Evolutionary conservation across 352 stramenopile genomes (phyloP), one percentile per base, ranked within the genome.

Genomic region (Phytophthora europaea): DNA sequence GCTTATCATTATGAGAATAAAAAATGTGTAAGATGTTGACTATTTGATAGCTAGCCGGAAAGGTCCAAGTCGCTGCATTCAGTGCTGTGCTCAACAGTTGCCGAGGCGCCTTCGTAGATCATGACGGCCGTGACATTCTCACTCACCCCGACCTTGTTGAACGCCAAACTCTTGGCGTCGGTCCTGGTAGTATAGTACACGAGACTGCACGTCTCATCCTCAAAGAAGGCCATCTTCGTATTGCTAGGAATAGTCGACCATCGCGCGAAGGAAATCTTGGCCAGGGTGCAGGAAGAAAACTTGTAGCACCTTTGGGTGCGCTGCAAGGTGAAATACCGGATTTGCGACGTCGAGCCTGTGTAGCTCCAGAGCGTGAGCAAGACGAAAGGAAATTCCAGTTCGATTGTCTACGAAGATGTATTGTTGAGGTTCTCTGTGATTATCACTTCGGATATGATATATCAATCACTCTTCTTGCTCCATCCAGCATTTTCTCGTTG

Each of bases 151-250:
- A 22, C 43, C 13, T 50, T 50, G 43, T 22, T 50, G 43, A 81
- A 92, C 65, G 40, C 36, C 18, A 26, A 51, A 20, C 45, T 51
- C 45, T 51, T 51, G 45, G 16, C 7, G n/a, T n/a, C 18, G 2
- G 16, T 51, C n/a, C 45, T 51, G 45, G 45, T 26, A 10, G 45
- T 12, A 51, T 13, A 51, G 45, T 51, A 51, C 45, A 51, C 3
- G 4, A 51, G 6, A 9, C 18, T 23, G 45, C 45, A 51, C 16
- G 45, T 13, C 0, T 51, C 45, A 12, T 23, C 45, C 18, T 23
- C 20, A 16, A 23, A 51, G 45, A 51, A 51, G 45, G n/a, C 16
- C 45, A 51, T 20, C 45, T 51, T 51, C 5, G 18, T 23, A 16
- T 51, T 51, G 45, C 45, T 20, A 4, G 45, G 45, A 51, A 51